Percentiles rank a stretch among this genome's conserved stretches.
Conservation (phyloP, 225 moss, liverwort and hornwort species). For the Straminergon stramineum region DNA sequence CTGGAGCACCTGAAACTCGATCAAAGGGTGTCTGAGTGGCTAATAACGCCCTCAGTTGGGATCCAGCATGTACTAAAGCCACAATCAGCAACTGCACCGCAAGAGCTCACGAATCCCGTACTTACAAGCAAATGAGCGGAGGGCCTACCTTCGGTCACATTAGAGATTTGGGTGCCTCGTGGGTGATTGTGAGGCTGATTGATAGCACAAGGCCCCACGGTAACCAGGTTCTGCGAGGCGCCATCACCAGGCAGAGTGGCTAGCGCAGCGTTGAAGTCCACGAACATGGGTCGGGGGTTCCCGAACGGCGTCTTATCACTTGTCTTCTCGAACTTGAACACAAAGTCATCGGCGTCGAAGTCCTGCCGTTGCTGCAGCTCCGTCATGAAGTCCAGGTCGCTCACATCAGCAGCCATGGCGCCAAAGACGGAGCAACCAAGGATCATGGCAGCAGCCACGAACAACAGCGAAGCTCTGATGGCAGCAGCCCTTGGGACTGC, state of each 20-base stretch:
- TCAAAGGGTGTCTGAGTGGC: too few species aligned
- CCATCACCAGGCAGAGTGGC: slow-evolving; percentile 21
- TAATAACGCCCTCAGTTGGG: background rate
- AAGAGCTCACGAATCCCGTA: background rate
- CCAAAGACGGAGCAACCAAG: background rate
- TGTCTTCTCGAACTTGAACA: slow-evolving; percentile 5
- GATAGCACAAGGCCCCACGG: slow-evolving; percentile 17
- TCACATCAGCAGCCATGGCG: background rate
- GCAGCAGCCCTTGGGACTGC: background rate
- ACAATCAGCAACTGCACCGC: background rate
- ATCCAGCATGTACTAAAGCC: background rate
- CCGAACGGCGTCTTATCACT: background rate
- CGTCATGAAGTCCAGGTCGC: slow-evolving; percentile 5
- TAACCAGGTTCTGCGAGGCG: slow-evolving; percentile 22
- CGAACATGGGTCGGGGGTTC: slow-evolving; percentile 18
- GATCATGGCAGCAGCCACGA: background rate
- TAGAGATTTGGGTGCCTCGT: slow-evolving; percentile 17
- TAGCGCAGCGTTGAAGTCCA: slow-evolving; percentile 15
- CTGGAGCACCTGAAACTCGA: background rate
- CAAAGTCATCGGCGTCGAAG: slow-evolving; percentile 1
- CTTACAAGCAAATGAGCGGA: background rate
- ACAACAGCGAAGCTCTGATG: background rate
- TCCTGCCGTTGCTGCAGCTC: slow-evolving; percentile 3
- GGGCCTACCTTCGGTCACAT: slow-evolving; percentile 10
- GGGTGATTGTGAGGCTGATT: slow-evolving; percentile 34